Evolutionary conservation across 1,284 basidiomycete genomes (phyloP).

Genomic region (Leccinum huronense): DNA sequence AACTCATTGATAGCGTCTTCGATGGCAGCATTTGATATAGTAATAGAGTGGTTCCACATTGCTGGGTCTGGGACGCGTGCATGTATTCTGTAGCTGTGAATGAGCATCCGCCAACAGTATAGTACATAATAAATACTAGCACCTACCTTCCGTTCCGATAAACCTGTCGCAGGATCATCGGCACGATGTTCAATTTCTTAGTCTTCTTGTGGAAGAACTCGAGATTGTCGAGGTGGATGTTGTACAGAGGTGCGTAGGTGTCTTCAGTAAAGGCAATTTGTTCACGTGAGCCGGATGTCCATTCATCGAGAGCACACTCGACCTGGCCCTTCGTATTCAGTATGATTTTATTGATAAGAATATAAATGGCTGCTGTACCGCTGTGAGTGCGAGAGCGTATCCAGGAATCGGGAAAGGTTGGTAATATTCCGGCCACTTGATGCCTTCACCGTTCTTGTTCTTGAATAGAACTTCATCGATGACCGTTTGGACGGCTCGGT

Average conservation of each 20-base stretch:
- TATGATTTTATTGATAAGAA: not conserved
- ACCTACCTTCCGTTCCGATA: not conserved
- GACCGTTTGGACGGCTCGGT: not conserved
- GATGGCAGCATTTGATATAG: not conserved
- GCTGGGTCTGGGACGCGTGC: not conserved
- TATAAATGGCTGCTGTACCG: not conserved
- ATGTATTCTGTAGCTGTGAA: not conserved
- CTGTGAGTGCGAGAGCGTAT: not conserved
- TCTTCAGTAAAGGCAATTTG: not conserved
- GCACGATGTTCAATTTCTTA: not conserved
- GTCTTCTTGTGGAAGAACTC: not conserved
- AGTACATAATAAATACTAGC: not conserved
- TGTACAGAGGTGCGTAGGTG: not conserved
- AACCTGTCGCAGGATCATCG: not conserved
- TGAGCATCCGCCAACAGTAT: not conserved
- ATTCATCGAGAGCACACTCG: conserved; percentile 1
- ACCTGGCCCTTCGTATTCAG: not conserved
- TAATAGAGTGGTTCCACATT: not conserved
- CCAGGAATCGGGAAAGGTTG: not conserved
- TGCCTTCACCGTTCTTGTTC: not conserved
- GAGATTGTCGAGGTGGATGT: not conserved
- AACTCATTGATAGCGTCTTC: not conserved
- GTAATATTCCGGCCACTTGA: conserved; percentile 1
- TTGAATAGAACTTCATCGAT: conserved; percentile 8
- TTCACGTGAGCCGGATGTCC: not conserved